A percentile compares a stretch with the other conserved stretches of the same genome.
Conservation (phyloP, 2,329 filamentous ascomycete species). For the Aphanoascus verrucosus region DNA sequence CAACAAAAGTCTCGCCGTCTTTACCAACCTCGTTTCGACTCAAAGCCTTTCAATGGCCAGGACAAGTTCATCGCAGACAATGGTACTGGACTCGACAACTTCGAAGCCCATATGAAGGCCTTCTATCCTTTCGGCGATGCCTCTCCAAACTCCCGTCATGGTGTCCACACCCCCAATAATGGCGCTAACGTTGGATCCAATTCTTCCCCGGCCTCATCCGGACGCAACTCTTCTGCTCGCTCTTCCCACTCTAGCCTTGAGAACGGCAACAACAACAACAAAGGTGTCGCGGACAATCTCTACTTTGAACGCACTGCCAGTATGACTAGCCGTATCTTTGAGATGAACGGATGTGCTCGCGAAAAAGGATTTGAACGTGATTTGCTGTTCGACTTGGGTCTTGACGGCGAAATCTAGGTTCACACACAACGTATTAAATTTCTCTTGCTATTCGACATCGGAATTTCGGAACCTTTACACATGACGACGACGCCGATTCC, state of each 20-base stretch:
- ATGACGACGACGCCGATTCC: too few relatives aligned
- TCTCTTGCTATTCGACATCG: background rate
- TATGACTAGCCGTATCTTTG: slow-evolving; percentile 4
- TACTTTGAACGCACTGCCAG: slow-evolving; percentile 7
- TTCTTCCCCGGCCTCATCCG: slow-evolving; percentile 1
- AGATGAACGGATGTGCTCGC: background rate
- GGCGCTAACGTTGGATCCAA: background rate
- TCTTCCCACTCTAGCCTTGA: slow-evolving; percentile 2
- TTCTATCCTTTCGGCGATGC: background rate
- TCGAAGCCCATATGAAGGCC: background rate
- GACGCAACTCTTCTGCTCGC: background rate
- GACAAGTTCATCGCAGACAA: background rate
- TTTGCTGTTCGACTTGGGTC: background rate
- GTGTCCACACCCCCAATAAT: background rate
- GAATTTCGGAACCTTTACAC: too few relatives aligned
- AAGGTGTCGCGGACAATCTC: background rate
- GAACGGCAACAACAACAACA: background rate
- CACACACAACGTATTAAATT: background rate
- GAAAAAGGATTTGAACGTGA: background rate
- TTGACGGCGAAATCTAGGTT: background rate
- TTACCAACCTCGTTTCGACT: slow-evolving; percentile 8
- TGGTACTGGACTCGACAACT: background rate
- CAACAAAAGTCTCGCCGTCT: slow-evolving; percentile 13
- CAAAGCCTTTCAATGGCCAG: background rate
- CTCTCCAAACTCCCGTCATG: background rate